phyloP scores from a whole-genome alignment of 371 early-diverging fungal species.

The Rhizopus stolonifer region DNA sequence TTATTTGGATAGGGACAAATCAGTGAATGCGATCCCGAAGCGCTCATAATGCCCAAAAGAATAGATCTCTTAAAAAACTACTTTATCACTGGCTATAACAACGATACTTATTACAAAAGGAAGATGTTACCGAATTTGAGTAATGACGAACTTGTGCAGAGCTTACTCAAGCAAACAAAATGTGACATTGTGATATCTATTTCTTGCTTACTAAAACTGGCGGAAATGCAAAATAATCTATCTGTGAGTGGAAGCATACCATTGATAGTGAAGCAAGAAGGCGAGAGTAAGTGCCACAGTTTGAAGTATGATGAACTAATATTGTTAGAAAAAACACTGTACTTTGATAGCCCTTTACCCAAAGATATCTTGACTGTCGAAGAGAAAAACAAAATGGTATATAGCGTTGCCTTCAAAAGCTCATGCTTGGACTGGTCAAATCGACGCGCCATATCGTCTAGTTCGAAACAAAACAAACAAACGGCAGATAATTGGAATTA shows the following conservation, averaged over 20 bases:
- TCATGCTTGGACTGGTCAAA: constrained; percentile 19
- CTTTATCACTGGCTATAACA: not conserved
- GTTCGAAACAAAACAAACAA: not conserved
- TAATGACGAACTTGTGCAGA: not conserved
- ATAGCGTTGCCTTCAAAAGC: constrained; percentile 15
- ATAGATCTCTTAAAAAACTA: constrained; percentile 11
- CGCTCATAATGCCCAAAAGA: not conserved
- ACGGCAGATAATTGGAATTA: not conserved
- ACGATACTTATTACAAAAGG: constrained; percentile 10
- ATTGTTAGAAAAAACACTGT: not conserved
- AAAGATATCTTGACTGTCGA: constrained; percentile 8
- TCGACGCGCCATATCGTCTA: constrained; percentile 1
- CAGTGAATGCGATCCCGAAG: not conserved
- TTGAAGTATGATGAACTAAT: not conserved
- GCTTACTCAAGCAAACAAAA: not conserved
- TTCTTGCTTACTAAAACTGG: constrained; percentile 6
- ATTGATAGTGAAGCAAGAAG: not conserved
- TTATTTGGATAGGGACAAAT: constrained; percentile 13
- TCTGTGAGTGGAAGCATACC: constrained; percentile 7
- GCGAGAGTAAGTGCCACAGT: not conserved
- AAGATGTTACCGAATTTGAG: constrained; percentile 2
- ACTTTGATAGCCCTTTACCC: constrained; percentile 18
- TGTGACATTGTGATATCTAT: constrained; percentile 8
- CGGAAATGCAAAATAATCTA: constrained; percentile 2
- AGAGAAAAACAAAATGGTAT: constrained; percentile 9